Conservation (phyloP, 2,329 filamentous ascomycete species). For the Fonsecaea multimorphosa region DNA sequence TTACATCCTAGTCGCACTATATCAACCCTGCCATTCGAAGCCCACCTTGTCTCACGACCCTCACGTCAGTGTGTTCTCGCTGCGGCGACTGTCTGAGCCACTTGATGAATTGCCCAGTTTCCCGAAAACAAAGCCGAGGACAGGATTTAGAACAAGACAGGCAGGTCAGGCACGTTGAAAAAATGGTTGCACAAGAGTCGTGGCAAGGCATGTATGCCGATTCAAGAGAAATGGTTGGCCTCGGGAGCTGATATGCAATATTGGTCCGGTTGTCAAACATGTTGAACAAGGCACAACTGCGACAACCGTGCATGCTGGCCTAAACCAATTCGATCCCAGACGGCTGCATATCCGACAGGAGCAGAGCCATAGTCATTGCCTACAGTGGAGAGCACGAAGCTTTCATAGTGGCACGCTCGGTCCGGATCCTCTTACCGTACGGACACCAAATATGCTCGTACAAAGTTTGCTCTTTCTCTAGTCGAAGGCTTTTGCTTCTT, state of each 20-base stretch:
- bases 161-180: background rate
- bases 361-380: background rate
- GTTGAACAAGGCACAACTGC: constrained; percentile 27
- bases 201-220: background rate
- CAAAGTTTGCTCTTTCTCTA: background rate
- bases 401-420: background rate
- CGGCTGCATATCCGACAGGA: background rate
- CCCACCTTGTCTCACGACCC: background rate
- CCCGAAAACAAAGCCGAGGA: background rate
- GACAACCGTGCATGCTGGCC: constrained; percentile 21
- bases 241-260: constrained; percentile 25
- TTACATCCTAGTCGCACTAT: background rate
- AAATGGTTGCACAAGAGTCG: background rate
- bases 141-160: background rate
- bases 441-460: background rate
- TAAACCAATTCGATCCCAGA: background rate
- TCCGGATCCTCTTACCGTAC: background rate
- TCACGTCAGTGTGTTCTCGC: background rate
- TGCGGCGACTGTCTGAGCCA: background rate
- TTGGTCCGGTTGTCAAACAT: constrained; percentile 20
- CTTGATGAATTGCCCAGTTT: background rate
- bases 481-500: background rate
- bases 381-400: background rate
- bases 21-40: background rate
- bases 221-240: constrained; percentile 16